These are phyloP conservation scores for Trametes sp. DNA, from an alignment of 1,284 basidiomycete species.

Conservation along the genomic window DNA sequence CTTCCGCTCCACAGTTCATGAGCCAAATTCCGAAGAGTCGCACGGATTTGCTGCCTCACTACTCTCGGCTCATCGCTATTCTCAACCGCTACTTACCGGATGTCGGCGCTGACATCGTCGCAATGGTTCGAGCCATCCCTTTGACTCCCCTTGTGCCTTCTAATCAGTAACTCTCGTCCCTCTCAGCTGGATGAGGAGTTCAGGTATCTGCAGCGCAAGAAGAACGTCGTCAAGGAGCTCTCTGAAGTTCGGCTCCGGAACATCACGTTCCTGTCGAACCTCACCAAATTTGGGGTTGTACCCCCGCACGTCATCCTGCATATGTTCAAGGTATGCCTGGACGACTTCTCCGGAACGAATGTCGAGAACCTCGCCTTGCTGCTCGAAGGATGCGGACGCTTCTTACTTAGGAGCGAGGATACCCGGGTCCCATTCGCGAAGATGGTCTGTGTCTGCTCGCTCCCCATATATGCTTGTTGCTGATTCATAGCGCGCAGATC, in stretches of 20 bases:
- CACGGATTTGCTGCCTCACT: conserved; percentile 93
- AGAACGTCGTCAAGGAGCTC: conserved; percentile 89
- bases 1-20: conserved; percentile 69
- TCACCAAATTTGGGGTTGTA: conserved; percentile 97
- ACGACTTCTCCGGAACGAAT: conserved; percentile 93
- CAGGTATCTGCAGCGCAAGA: conserved; percentile 94
- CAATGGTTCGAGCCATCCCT: conserved; percentile 61
- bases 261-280: conserved; percentile 86
- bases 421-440: conserved; percentile 86
- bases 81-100: conserved; percentile 95
- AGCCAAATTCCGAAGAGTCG: conserved; percentile 88
- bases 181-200: conserved; percentile 94
- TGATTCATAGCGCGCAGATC: conserved; percentile 56
- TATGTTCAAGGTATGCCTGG: conserved; percentile 95
- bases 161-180: background rate
- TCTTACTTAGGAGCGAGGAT: conserved; percentile 87
- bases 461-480: background rate
- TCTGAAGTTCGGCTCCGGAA: conserved; percentile 89
- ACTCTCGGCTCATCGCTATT: conserved; percentile 89
- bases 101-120: conserved; percentile 83
- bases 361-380: conserved; percentile 94
- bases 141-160: background rate
- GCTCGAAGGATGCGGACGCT: conserved; percentile 94
- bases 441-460: conserved; percentile 60
- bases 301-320: conserved; percentile 93